These are phyloP conservation scores for Moesziomyces sp. DNA, from an alignment of 1,284 basidiomycete genomes.

Conservation along the genomic window DNA sequence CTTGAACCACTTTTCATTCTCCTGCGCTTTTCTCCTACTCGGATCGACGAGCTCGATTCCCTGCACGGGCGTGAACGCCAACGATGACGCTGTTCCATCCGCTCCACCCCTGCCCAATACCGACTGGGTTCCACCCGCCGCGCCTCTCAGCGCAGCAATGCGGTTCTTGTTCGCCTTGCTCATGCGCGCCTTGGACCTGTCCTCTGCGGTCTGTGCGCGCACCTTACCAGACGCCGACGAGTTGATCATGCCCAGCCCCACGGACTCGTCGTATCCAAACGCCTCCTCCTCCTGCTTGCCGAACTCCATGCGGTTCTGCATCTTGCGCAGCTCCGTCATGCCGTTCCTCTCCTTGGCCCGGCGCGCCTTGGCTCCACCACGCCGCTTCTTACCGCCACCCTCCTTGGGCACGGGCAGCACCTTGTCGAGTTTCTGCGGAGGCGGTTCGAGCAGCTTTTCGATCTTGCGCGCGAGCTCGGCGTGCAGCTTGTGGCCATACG, in stretches of 20 bases:
- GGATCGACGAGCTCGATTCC: constrained; percentile 71
- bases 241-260: constrained; percentile 92
- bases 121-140: constrained; percentile 71
- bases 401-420: constrained; percentile 96
- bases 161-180: constrained; percentile 95
- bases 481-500: constrained; percentile 81
- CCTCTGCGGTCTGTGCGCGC: constrained; percentile 83
- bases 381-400: constrained; percentile 83
- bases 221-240: constrained; percentile 85
- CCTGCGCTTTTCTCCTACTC: constrained; percentile 56
- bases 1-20: constrained; percentile 69
- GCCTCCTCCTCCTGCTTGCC: constrained; percentile 96
- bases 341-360: constrained; percentile 97
- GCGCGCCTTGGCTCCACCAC: constrained; percentile 92
- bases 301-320: constrained; percentile 96
- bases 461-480: constrained; percentile 91
- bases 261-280: constrained; percentile 93
- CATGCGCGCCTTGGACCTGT: constrained; percentile 91
- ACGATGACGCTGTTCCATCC: constrained; percentile 83
- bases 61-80: constrained; percentile 96
- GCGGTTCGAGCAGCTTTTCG: constrained; percentile 90
- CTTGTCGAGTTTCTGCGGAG: constrained; percentile 91
- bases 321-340: constrained; percentile 93
- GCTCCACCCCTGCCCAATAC: neutral
- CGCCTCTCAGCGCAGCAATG: constrained; percentile 63